Conservation (phyloP, 148 eudicot species). For the Salicornia ramosissima region DNA sequence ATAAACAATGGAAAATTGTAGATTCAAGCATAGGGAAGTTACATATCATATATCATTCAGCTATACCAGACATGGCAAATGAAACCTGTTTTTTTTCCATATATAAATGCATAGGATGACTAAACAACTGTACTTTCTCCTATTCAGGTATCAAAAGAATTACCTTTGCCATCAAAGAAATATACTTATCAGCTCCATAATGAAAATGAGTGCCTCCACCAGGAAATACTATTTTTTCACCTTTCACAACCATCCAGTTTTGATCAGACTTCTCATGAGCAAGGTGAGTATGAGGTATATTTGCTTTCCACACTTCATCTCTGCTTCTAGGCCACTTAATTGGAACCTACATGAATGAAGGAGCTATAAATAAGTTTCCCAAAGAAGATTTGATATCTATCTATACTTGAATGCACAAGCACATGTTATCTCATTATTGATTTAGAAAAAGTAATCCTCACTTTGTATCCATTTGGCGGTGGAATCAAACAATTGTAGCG, state of each 20-base stretch:
- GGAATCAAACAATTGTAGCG: constrained; percentile 94
- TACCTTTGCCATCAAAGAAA: constrained; percentile 91
- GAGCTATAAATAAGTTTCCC: constrained; percentile 7
- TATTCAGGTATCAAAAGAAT: constrained; percentile 23
- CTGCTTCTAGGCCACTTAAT: constrained; percentile 99
- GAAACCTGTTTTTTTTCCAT: too few species aligned
- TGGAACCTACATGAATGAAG: constrained; percentile 54
- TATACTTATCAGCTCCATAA: constrained; percentile 95
- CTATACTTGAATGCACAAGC: not conserved
- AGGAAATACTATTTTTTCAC: constrained; percentile 84
- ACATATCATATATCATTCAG: not conserved
- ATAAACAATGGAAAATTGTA: not conserved
- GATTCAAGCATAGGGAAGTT: not conserved
- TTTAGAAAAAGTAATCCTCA: constrained; percentile 17
- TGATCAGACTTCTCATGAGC: constrained; percentile 99
- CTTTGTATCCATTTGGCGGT: constrained; percentile 96
- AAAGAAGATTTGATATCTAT: not conserved
- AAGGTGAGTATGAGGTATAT: constrained; percentile 98
- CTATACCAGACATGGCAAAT: not conserved
- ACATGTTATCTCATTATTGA: not conserved
- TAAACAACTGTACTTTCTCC: not conserved
- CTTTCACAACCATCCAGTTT: constrained; percentile 99
- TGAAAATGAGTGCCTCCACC: constrained; percentile 99
- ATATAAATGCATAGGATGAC: too few species aligned
- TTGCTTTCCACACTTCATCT: constrained; percentile 98